Conservation (phyloP, 345 rosid species). For the Euphorbia lathyris region DNA sequence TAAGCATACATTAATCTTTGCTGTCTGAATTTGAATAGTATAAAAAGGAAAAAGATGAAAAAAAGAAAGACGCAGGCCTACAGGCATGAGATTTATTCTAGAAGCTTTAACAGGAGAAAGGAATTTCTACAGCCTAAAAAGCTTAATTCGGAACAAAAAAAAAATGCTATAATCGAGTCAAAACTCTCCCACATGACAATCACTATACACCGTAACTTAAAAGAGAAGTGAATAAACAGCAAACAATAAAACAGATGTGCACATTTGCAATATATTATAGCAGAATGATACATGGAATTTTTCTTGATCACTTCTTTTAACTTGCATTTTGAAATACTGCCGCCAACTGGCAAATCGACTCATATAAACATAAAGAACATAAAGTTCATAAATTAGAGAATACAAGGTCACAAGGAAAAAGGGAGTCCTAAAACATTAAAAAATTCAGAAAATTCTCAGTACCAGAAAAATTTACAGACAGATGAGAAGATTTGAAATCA, state of each 20-base stretch:
- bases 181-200: not conserved
- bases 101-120: not conserved
- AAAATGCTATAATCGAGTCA: not conserved
- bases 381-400: not conserved
- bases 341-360: not conserved
- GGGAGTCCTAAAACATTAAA: not conserved
- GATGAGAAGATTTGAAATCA: not conserved
- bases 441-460: not conserved
- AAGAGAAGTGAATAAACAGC: no score
- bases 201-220: no score
- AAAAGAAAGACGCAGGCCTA: not conserved
- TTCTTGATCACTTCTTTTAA: no score
- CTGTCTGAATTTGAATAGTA: not conserved
- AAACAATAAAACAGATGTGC: no score
- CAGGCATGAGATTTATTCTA: not conserved
- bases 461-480: not conserved
- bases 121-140: not conserved
- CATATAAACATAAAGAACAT: no score
- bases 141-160: not conserved
- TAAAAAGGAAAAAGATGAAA: not conserved
- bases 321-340: not conserved
- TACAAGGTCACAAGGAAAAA: not conserved
- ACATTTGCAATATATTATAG: no score
- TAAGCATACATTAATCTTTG: not conserved
- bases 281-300: no score